These are phyloP conservation scores for Quercus suber DNA, from an alignment of 306 rosid genomes.

Conservation along the genomic window DNA sequence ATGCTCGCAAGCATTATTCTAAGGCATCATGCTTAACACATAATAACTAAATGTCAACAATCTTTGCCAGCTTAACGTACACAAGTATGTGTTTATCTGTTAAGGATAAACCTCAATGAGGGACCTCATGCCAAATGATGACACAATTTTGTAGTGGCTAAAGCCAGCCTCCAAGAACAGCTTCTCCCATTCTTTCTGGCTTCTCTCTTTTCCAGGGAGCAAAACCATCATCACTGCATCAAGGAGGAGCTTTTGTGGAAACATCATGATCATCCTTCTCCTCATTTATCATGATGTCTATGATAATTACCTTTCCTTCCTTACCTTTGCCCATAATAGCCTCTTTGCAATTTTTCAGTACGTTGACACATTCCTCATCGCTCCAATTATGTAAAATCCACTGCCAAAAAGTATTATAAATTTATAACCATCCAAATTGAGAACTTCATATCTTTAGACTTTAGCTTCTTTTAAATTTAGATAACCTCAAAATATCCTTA, in stretches of 20 bases:
- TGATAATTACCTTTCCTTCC: constrained; percentile 48
- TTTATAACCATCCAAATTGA: neutral
- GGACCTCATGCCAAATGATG: constrained; percentile 41
- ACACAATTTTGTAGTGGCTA: constrained; percentile 28
- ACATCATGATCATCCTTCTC: constrained; percentile 20
- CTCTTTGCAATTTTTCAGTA: constrained; percentile 50
- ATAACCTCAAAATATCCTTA: too few relatives aligned
- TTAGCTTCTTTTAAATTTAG: too few relatives aligned
- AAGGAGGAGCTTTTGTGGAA: constrained; percentile 33
- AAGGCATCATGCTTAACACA: too few relatives aligned
- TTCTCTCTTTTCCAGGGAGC: constrained; percentile 40
- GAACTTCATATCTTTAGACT: too few relatives aligned
- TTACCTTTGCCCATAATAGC: constrained; percentile 37
- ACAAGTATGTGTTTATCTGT: neutral
- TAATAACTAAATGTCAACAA: too few relatives aligned
- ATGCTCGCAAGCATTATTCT: too few relatives aligned
- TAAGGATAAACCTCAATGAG: constrained; percentile 52
- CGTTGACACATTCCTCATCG: constrained; percentile 38
- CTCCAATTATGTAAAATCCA: constrained; percentile 37
- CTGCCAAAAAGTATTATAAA: constrained; percentile 17
- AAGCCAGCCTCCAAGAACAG: constrained; percentile 49
- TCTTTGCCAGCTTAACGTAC: too few relatives aligned
- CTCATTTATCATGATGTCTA: constrained; percentile 45
- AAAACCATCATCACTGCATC: constrained; percentile 46
- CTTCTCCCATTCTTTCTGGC: constrained; percentile 49